phyloP scores from a whole-genome alignment of 2,329 filamentous ascomycete species.

The Botrytis tulipae region DNA sequence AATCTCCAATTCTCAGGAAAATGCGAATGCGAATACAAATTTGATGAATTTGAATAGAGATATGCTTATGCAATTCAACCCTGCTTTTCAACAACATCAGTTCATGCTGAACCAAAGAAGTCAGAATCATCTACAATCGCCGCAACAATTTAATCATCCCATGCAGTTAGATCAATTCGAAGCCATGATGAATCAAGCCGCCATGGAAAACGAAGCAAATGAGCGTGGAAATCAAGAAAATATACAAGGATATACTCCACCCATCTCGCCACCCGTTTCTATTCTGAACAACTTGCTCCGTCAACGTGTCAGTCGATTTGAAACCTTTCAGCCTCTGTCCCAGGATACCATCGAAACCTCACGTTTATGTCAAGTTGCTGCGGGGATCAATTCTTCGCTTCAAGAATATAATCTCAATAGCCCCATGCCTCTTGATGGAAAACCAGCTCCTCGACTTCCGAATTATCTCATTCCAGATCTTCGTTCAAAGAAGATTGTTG shows the following conservation, averaged over 20 bases:
- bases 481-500: not conserved
- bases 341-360: not conserved
- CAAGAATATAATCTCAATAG: not conserved
- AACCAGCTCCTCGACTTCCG: not conserved
- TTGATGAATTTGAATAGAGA: not conserved
- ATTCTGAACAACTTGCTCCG: not conserved
- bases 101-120: not conserved
- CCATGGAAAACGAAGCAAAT: not conserved
- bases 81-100: not conserved
- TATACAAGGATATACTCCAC: not conserved
- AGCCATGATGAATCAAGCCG: not conserved
- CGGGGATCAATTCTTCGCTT: not conserved
- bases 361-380: not conserved
- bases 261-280: too few relatives aligned
- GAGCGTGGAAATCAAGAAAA: not conserved
- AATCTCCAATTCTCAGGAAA: not conserved
- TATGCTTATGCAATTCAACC: not conserved
- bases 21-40: not conserved
- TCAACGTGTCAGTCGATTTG: not conserved
- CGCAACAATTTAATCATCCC: too few relatives aligned
- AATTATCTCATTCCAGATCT: not conserved
- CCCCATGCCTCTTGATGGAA: constrained; percentile 4
- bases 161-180: not conserved
- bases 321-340: not conserved
- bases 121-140: not conserved